Evolutionary conservation across 495 filamentous ascomycete genomes (phyloP), one percentile per base, ranked within the genome.

Genomic region (Cercophora scortea): DNA sequence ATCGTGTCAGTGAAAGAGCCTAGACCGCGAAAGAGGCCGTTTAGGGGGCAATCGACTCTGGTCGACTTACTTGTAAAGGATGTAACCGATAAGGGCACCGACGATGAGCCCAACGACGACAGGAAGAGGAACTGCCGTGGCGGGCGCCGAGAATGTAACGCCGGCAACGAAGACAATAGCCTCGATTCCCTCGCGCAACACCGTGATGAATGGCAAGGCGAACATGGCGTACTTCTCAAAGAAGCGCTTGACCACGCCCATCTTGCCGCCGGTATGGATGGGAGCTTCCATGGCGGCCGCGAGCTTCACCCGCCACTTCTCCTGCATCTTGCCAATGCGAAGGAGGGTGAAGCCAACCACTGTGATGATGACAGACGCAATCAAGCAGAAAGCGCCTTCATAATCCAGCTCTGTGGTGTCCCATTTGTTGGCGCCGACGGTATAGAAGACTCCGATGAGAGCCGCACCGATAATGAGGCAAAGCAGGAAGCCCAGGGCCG

Each of bases 221-320:
- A 93, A 93, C 84, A 95, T 87, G 43, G 79, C 80, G 53, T 93
- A 90, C 61, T 87, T 88, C 66, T 89, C 79, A 36, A 75, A 67
- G 73, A 81, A 89, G 39, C 66, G 59, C 74, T 86, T 88, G 51
- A 87, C 66, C 4, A 8, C 66, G 55, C 32, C 43, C 43, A 12
- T 39, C n/a, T 45, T 53, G 1, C 57, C 44, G n/a, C 71, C 61
- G n/a, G 55, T 58, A 8, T 56, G 63, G 15, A 78, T 56, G 2
- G 81, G 75, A 9, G 71, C 62, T 56, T 84, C 85, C 17, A 91
- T 66, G 0, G 82, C 75, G 53, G 77, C 76, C 13, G 81, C 78
- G n/a, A 95, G 75, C 77, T 90, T 90, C 50, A 84, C 68, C 12
- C 81, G 80, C 89, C 89, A 95, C 64, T 90, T 90, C 43, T 88